phyloP scores from a whole-genome alignment of 495 filamentous ascomycete genomes.

The Tuber borchii region DNA sequence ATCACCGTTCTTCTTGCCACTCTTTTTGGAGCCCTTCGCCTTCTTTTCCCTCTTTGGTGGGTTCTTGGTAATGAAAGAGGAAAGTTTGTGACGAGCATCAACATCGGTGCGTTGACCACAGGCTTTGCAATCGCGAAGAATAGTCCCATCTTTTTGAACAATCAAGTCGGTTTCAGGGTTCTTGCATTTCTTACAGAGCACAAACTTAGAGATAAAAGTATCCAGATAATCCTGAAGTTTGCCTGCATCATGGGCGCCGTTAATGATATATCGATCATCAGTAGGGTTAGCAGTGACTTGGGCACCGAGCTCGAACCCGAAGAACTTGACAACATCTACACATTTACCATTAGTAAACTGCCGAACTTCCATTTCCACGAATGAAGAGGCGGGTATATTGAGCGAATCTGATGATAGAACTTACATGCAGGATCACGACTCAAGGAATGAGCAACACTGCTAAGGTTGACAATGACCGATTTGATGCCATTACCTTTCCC shows the following conservation, averaged over 20 bases:
- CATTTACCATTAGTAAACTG: conserved; percentile 19
- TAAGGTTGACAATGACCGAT: conserved; percentile 92
- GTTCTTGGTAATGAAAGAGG: conserved; percentile 95
- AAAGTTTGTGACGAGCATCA: conserved; percentile 88
- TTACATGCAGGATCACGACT: conserved; percentile 77
- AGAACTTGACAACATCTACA: conserved; percentile 93
- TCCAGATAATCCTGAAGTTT: conserved; percentile 99
- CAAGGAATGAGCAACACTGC: conserved; percentile 86
- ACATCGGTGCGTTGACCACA: conserved; percentile 88
- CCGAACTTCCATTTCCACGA: neutral
- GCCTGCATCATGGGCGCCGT: conserved; percentile 87
- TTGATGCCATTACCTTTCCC: conserved; percentile 98
- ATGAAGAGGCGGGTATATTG: neutral
- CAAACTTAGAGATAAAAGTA: conserved; percentile 95
- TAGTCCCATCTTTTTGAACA: conserved; percentile 82
- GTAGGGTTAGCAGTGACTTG: conserved; percentile 95
- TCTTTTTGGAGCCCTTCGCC: conserved; percentile 80
- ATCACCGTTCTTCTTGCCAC: conserved; percentile 56
- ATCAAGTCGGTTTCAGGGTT: conserved; percentile 91
- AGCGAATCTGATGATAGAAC: conserved; percentile 21
- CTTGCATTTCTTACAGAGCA: conserved; percentile 99
- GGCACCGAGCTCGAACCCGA: conserved; percentile 95
- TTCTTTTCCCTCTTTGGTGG: conserved; percentile 91
- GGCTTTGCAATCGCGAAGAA: conserved; percentile 94
- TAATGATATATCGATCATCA: conserved; percentile 99